These are phyloP conservation scores for Lecanicillium sp. DNA, from an alignment of 2,329 filamentous ascomycete species.

Conservation along the genomic window DNA sequence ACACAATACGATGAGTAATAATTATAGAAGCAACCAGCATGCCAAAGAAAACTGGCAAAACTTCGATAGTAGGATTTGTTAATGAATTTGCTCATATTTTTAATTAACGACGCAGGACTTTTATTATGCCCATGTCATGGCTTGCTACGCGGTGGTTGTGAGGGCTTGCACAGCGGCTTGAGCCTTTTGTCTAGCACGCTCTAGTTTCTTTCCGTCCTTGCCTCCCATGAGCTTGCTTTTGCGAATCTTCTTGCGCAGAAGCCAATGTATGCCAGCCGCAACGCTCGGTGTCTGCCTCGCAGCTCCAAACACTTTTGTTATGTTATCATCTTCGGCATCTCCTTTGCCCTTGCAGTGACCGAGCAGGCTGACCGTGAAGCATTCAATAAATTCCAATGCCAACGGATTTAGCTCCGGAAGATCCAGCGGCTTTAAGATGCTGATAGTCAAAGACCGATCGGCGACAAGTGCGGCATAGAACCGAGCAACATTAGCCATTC, in stretches of 20 bases:
- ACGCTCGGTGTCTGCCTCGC: slow-evolving; percentile 58
- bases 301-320: slow-evolving; percentile 59
- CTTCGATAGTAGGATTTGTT: too few relatives aligned
- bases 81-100: too few relatives aligned
- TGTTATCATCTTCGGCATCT: slow-evolving; percentile 42
- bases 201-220: slow-evolving; percentile 38
- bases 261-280: slow-evolving; percentile 67
- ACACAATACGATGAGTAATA: neutral
- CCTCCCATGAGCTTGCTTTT: slow-evolving; percentile 49
- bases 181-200: slow-evolving; percentile 23
- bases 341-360: slow-evolving; percentile 47
- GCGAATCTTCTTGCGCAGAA: slow-evolving; percentile 65
- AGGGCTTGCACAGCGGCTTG: slow-evolving; percentile 17
- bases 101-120: too few relatives aligned
- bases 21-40: neutral
- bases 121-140: too few relatives aligned
- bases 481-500: slow-evolving; percentile 44
- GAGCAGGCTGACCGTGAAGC: slow-evolving; percentile 69
- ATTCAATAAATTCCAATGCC: slow-evolving; percentile 70
- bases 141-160: too few relatives aligned
- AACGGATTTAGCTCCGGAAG: slow-evolving; percentile 69
- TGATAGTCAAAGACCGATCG: slow-evolving; percentile 35
- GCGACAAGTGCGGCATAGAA: slow-evolving; percentile 45
- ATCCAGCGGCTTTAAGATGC: slow-evolving; percentile 61
- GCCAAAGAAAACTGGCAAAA: too few relatives aligned